Evolutionary conservation across 768 basidiomycete genomes (phyloP), one percentile per base, ranked within the genome.

Genomic region (Boletus vermiculosoides): DNA sequence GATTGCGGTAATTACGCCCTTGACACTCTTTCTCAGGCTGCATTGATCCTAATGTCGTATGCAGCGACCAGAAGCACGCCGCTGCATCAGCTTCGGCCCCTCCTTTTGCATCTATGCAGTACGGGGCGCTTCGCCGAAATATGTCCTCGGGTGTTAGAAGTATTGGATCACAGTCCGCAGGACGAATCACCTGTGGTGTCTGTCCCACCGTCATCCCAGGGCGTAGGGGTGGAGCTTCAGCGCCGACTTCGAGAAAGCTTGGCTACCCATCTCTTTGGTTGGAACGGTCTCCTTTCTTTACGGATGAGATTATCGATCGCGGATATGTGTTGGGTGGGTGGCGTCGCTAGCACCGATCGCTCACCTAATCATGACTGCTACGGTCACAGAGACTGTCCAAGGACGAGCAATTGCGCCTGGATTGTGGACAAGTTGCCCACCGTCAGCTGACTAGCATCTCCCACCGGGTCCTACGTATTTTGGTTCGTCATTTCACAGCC

Each of bases 181-280:
- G 64, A 65, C 5, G 80, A 81, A 44, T 73, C 76, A 40, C 69
- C 73, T 13, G 49, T 65, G 2, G 60, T 68, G 20, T 68, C 80
- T 25, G 56, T 78, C 2, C 69, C 74, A 13, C 48, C 64, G 1
- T 73, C 68, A 63, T 45, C 53, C 60, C 55, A 55, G 44, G 51
- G 67, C 12, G 48, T 76, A 31, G 73, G 68, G n/a, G 58, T 62
- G 23, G 78, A 76, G 8, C 59, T 83, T 8, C 77, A 76, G 23
- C 55, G 56, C 23, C 76, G 75, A n/a, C 79, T 88, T 57, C 74
- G 80, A 44, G 69, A 68, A 16, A 84, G 85, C 58, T 64, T 90
- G 18, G 63, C 73, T 0, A 76, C 74, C 10, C 81, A 87, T 65
- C 70, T 91, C 15, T 90, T 83, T 64, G 88, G 88, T 1, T 84